Evolutionary conservation across 2,329 filamentous ascomycete genomes (phyloP).

Genomic region (Pseudocercospora fijiensis): DNA sequence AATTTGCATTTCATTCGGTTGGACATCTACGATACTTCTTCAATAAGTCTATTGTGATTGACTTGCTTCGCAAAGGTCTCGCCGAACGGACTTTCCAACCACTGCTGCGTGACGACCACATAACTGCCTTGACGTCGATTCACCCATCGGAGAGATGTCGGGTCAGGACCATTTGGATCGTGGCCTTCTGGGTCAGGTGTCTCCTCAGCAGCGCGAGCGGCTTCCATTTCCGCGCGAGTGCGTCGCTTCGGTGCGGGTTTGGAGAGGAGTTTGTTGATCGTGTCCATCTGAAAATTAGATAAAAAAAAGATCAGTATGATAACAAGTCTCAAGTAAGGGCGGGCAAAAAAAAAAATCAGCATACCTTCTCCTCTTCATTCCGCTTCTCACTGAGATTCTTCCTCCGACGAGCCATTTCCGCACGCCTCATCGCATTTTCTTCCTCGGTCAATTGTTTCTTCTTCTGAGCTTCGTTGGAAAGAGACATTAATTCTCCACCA

Average conservation of each 20-base stretch:
- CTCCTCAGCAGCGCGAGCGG: slow-evolving; percentile 48
- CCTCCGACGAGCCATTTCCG: slow-evolving; percentile 70
- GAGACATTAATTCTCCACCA: slow-evolving; percentile 45
- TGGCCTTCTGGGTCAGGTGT: slow-evolving; percentile 49
- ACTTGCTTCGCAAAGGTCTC: slow-evolving; percentile 1
- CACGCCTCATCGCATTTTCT: slow-evolving; percentile 69
- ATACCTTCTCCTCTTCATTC: slow-evolving; percentile 74
- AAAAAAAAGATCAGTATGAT: not conserved
- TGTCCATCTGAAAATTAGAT: slow-evolving; percentile 75
- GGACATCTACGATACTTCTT: not conserved
- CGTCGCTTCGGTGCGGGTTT: slow-evolving; percentile 74
- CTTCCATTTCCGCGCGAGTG: slow-evolving; percentile 49
- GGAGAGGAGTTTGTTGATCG: slow-evolving; percentile 85
- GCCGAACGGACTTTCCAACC: slow-evolving; percentile 11
- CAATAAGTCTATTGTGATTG: not conserved
- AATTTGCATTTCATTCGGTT: too few relatives aligned
- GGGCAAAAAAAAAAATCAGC: slow-evolving; percentile 7
- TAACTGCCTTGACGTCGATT: slow-evolving; percentile 46
- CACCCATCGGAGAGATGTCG: slow-evolving; percentile 68
- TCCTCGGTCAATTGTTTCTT: slow-evolving; percentile 72
- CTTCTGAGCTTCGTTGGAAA: slow-evolving; percentile 68
- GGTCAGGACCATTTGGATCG: slow-evolving; percentile 40
- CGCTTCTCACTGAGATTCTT: slow-evolving; percentile 75
- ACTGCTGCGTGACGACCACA: slow-evolving; percentile 9
- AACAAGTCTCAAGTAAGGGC: not conserved